Percentiles rank a stretch among this genome's conserved stretches.
These are phyloP conservation scores for Elongisporangium prolatum DNA, from an alignment of 352 stramenopile genomes.

Conservation along the genomic window DNA sequence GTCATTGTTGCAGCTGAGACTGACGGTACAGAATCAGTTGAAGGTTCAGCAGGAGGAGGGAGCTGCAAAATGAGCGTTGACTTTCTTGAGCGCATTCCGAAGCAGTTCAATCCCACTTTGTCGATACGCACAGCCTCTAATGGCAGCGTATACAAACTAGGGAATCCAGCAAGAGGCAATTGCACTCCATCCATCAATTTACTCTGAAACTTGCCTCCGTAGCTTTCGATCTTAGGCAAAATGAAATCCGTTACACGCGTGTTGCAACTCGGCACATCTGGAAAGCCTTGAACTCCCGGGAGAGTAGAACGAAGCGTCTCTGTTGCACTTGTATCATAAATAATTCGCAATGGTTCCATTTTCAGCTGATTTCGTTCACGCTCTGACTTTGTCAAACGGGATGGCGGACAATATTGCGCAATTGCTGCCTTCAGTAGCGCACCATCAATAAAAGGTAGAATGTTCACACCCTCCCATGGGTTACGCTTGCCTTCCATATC, in stretches of 20 bases:
- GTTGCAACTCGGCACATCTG: conserved; percentile 60
- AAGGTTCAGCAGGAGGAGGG: conserved; percentile 15
- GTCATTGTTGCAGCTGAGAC: conserved; percentile 4
- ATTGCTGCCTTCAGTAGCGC: conserved; percentile 91
- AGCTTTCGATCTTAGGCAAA: conserved; percentile 36
- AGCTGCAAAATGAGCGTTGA: conserved; percentile 71
- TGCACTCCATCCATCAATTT: conserved; percentile 68
- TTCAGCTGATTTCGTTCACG: conserved; percentile 84
- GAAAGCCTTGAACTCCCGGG: conserved; percentile 51
- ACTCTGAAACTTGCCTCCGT: conserved; percentile 64
- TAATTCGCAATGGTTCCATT: conserved; percentile 72
- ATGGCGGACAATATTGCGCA: conserved; percentile 86
- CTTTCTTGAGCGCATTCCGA: conserved; percentile 88
- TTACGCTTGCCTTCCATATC: conserved; percentile 92
- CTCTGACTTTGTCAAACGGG: conserved; percentile 89
- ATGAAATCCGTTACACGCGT: conserved; percentile 55
- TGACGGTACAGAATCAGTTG: neutral
- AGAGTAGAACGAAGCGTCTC: conserved; percentile 69
- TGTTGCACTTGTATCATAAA: conserved; percentile 69
- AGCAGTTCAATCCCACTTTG: conserved; percentile 90
- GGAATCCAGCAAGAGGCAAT: conserved; percentile 71
- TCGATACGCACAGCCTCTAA: conserved; percentile 54
- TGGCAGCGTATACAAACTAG: conserved; percentile 62
- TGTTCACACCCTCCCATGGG: conserved; percentile 98
- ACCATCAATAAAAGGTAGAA: conserved; percentile 98